Evolutionary conservation across 2,329 filamentous ascomycete species (phyloP).

Genomic region (Curvularia lunata): DNA sequence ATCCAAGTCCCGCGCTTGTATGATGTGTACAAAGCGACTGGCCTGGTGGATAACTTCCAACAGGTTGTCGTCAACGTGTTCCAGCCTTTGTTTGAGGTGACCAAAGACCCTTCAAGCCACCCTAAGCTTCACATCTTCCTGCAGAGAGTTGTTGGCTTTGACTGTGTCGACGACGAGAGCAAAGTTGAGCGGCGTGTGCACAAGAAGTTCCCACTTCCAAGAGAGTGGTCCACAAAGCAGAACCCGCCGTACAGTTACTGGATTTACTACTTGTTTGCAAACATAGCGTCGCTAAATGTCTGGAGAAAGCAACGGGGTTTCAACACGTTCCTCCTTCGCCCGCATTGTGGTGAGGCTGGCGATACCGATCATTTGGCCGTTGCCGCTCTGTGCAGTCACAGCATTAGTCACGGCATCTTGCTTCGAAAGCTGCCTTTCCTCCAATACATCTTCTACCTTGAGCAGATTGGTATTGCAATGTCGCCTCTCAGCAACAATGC

Average conservation of each 20-base stretch:
- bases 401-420: slow-evolving; percentile 92
- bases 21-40: slow-evolving; percentile 91
- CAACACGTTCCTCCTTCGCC: slow-evolving; percentile 91
- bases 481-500: slow-evolving; percentile 99
- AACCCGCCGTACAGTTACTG: slow-evolving; percentile 99
- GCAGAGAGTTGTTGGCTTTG: slow-evolving; percentile 93
- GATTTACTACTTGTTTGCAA: slow-evolving; percentile 97
- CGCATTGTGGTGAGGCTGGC: slow-evolving; percentile 95
- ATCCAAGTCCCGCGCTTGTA: slow-evolving; percentile 94
- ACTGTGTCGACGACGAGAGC: slow-evolving; percentile 97
- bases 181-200: slow-evolving; percentile 94
- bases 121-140: slow-evolving; percentile 94
- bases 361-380: slow-evolving; percentile 96
- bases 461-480: slow-evolving; percentile 99
- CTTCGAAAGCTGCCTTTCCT: slow-evolving; percentile 92
- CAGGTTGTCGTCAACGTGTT: slow-evolving; percentile 91
- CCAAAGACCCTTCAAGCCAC: slow-evolving; percentile 81
- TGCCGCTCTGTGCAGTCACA: slow-evolving; percentile 89
- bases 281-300: slow-evolving; percentile 88
- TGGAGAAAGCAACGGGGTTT: slow-evolving; percentile 92
- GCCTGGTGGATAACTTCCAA: slow-evolving; percentile 87
- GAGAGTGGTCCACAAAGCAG: slow-evolving; percentile 86
- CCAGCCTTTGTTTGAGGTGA: slow-evolving; percentile 92
- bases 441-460: slow-evolving; percentile 97
- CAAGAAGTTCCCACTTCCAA: slow-evolving; percentile 91